phyloP scores from a whole-genome alignment of 768 basidiomycete genomes.

The Amanita brunnescens region DNA sequence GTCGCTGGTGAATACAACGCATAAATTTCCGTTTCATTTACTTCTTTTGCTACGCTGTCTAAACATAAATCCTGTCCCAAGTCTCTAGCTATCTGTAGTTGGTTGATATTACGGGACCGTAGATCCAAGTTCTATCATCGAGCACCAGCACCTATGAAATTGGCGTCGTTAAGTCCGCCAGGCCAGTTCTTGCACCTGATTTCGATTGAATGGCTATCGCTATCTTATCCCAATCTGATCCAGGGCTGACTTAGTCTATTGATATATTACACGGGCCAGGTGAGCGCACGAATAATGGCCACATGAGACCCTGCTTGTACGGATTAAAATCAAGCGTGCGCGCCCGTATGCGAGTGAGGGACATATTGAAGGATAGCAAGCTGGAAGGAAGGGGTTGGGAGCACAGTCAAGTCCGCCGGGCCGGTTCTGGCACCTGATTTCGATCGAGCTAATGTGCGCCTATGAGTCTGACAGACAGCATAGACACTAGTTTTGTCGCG shows the following conservation, averaged over 20 bases:
- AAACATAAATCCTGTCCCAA: neutral
- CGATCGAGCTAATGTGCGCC: too few relatives aligned
- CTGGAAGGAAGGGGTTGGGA: too few relatives aligned
- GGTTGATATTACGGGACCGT: neutral
- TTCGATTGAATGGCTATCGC: neutral
- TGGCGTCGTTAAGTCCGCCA: neutral
- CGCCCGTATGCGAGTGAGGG: too few relatives aligned
- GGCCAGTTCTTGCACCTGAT: neutral
- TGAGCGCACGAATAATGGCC: neutral
- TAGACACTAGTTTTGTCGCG: too few relatives aligned
- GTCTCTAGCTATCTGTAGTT: neutral
- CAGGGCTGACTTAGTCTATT: neutral
- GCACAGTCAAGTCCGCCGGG: neutral
- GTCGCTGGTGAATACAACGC: neutral
- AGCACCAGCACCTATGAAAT: neutral
- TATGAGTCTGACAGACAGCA: too few relatives aligned
- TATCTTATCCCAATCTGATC: neutral
- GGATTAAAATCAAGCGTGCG: too few relatives aligned
- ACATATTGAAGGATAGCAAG: too few relatives aligned
- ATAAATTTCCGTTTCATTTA: neutral
- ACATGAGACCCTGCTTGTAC: neutral
- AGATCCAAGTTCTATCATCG: neutral
- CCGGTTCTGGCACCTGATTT: neutral
- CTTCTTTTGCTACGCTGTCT: neutral
- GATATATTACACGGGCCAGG: neutral